Evolutionary conservation across 768 basidiomycete species (phyloP).

Genomic region (Crassisporium funariophilum): DNA sequence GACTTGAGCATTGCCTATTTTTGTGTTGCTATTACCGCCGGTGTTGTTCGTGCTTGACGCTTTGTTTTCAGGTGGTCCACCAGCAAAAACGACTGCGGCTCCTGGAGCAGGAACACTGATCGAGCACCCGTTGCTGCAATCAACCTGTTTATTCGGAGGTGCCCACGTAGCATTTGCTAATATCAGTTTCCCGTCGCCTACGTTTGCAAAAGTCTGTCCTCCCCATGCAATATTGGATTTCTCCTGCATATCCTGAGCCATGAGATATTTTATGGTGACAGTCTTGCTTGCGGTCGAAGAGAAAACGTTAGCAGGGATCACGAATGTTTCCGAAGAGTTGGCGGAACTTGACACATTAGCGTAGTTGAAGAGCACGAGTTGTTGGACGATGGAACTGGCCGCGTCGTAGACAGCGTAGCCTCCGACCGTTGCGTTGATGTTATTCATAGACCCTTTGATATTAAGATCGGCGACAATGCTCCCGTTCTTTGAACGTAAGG

Average conservation of each 20-base stretch:
- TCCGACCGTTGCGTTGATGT: constrained; percentile 42
- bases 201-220: constrained; percentile 48
- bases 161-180: constrained; percentile 35
- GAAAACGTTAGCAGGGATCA: constrained; percentile 36
- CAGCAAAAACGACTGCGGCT: constrained; percentile 47
- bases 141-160: constrained; percentile 34
- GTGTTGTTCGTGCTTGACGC: background rate
- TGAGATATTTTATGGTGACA: constrained; percentile 49
- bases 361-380: constrained; percentile 53
- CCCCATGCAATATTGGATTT: constrained; percentile 63
- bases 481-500: constrained; percentile 41
- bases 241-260: constrained; percentile 48
- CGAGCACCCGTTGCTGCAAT: constrained; percentile 47
- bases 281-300: constrained; percentile 22
- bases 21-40: background rate
- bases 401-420: constrained; percentile 66
- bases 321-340: constrained; percentile 30
- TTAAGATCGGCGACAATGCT: constrained; percentile 50
- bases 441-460: constrained; percentile 37
- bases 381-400: constrained; percentile 38
- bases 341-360: constrained; percentile 43
- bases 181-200: constrained; percentile 41
- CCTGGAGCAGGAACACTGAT: constrained; percentile 50
- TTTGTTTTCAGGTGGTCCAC: constrained; percentile 9
- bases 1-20: background rate